Evolutionary conservation across 768 basidiomycete genomes (phyloP).

Genomic region (Clitopilus hobsonii): DNA sequence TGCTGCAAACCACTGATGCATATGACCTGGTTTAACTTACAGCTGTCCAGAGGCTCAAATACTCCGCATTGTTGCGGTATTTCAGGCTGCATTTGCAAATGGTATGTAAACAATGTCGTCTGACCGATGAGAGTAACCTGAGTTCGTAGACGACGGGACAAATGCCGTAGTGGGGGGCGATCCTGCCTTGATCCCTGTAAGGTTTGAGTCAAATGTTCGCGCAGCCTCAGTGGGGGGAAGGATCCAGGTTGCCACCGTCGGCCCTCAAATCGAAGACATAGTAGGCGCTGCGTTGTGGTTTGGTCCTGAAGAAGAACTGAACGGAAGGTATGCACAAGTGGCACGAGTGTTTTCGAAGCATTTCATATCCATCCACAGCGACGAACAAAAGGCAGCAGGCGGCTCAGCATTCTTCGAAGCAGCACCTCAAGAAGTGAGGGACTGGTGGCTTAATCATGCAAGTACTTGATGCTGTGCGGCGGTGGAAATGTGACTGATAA

Average conservation of each 20-base stretch:
- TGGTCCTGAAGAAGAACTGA: constrained; percentile 10
- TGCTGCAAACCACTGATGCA: too few species aligned
- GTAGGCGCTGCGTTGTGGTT: constrained; percentile 16
- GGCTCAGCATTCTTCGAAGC: constrained; percentile 22
- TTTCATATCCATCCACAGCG: too few species aligned
- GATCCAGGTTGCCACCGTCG: constrained; percentile 11
- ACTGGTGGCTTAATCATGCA: constrained; percentile 24
- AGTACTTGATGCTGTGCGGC: neutral
- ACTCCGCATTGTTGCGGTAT: constrained; percentile 3
- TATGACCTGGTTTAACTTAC: too few species aligned
- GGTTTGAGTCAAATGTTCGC: constrained; percentile 10
- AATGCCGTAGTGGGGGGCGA: constrained; percentile 14
- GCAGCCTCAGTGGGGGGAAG: constrained; percentile 12
- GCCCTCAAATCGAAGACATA: constrained; percentile 9
- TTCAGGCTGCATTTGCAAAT: constrained; percentile 9
- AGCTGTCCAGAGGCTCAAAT: constrained; percentile 7
- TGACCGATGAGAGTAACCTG: neutral
- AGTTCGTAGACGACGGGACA: constrained; percentile 1
- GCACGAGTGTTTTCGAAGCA: too few species aligned
- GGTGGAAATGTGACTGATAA: neutral
- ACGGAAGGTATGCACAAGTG: constrained; percentile 8
- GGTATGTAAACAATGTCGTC: neutral
- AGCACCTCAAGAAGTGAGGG: constrained; percentile 8
- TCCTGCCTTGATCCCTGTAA: constrained; percentile 8
- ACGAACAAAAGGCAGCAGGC: constrained; percentile 23